Percentiles rank a stretch among this genome's conserved stretches.
Conservation (phyloP, 257 asterid species). For the Misopates orontium region DNA sequence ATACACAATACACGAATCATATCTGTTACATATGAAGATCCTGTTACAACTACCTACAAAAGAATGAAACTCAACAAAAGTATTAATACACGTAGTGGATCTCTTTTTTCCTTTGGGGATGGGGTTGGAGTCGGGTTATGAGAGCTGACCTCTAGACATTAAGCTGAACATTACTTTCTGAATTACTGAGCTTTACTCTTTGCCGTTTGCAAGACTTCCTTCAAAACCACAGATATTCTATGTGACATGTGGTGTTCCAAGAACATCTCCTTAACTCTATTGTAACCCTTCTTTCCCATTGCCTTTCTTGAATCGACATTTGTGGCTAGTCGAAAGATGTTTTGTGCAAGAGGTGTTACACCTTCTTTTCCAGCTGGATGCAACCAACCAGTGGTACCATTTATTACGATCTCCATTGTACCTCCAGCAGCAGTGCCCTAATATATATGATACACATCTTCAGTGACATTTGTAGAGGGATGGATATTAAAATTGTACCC, state of each 20-base stretch:
- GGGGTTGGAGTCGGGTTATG: too few species aligned
- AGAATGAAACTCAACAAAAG: too few species aligned
- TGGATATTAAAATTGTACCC: neutral
- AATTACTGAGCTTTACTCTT: conserved; percentile 25
- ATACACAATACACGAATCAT: too few species aligned
- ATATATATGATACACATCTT: conserved; percentile 16
- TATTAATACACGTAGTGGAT: too few species aligned
- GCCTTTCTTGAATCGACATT: conserved; percentile 54
- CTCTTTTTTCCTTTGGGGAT: too few species aligned
- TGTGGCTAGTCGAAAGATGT: conserved; percentile 63
- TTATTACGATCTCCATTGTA: conserved; percentile 78
- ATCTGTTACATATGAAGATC: too few species aligned
- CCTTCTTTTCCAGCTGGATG: conserved; percentile 97
- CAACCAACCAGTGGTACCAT: conserved; percentile 82
- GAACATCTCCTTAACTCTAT: conserved; percentile 67
- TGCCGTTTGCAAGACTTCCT: conserved; percentile 54
- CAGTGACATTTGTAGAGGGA: conserved; percentile 21
- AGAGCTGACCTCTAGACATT: neutral
- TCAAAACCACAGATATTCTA: conserved; percentile 67
- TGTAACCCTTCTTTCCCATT: conserved; percentile 76
- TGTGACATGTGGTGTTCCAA: conserved; percentile 83
- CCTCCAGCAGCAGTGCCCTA: conserved; percentile 99
- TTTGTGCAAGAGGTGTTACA: conserved; percentile 68
- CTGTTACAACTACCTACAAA: too few species aligned
- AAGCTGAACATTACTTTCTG: neutral